Conservation (phyloP, 2,329 filamentous ascomycete genomes). For the Aspergillus pseudoterreus region DNA sequence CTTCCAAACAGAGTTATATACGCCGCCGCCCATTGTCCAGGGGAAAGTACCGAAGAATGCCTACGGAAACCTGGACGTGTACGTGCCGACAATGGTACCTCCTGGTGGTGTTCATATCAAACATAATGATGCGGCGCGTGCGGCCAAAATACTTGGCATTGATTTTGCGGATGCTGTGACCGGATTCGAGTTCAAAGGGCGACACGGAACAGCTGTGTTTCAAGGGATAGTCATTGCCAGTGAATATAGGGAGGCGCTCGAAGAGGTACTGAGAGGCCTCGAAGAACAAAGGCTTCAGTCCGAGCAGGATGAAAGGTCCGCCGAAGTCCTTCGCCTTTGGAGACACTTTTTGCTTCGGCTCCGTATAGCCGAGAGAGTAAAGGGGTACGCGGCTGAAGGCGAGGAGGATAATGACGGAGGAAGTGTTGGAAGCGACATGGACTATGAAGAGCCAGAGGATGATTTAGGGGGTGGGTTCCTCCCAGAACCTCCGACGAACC, state of each 20-base stretch:
- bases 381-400: constrained; percentile 47
- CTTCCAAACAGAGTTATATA: constrained; percentile 66
- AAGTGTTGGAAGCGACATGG: constrained; percentile 30
- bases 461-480: constrained; percentile 38
- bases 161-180: constrained; percentile 88
- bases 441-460: constrained; percentile 20
- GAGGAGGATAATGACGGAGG: constrained; percentile 36
- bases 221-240: constrained; percentile 72
- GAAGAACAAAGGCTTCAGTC: constrained; percentile 62
- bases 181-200: constrained; percentile 82
- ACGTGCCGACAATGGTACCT: constrained; percentile 62
- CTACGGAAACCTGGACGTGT: constrained; percentile 62
- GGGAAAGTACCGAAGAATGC: constrained; percentile 65
- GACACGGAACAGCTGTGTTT: constrained; percentile 79
- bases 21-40: constrained; percentile 69
- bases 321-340: constrained; percentile 54
- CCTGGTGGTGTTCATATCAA: constrained; percentile 56
- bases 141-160: constrained; percentile 70
- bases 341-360: constrained; percentile 60
- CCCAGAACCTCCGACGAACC: background rate
- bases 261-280: constrained; percentile 65
- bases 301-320: constrained; percentile 54
- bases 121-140: constrained; percentile 60
- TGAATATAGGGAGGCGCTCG: constrained; percentile 69
- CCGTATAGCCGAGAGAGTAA: constrained; percentile 69